Evolutionary conservation across 371 early-diverging fungal species (phyloP).

Genomic region (Mortierella sp.): DNA sequence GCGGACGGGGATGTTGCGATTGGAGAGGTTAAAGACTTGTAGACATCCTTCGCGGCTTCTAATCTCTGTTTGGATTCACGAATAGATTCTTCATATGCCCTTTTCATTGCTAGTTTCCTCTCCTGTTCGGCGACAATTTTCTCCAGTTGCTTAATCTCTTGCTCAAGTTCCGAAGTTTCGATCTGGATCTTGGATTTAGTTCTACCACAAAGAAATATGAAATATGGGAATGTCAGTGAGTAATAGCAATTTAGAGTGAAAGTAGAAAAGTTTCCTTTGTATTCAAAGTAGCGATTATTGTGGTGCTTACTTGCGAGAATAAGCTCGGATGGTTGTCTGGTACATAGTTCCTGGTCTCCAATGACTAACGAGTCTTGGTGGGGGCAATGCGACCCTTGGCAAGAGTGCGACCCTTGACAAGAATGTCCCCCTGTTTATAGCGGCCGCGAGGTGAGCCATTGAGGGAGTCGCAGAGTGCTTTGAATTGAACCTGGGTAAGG

Average conservation of each 20-base stretch:
- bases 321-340: conserved; percentile 20
- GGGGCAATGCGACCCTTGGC: neutral
- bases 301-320: conserved; percentile 37
- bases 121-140: conserved; percentile 40
- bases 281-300: neutral
- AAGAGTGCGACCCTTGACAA: conserved; percentile 4
- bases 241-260: neutral
- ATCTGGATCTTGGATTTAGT: conserved; percentile 35
- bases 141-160: conserved; percentile 36
- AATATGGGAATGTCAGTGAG: neutral
- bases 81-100: conserved; percentile 36
- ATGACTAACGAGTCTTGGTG: conserved; percentile 10
- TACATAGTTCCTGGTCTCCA: conserved; percentile 10
- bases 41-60: conserved; percentile 38
- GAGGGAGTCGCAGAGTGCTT: neutral
- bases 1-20: conserved; percentile 4
- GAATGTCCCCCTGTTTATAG: conserved; percentile 23
- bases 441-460: conserved; percentile 43
- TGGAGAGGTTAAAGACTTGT: conserved; percentile 28
- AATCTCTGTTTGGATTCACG: conserved; percentile 27
- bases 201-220: conserved; percentile 5
- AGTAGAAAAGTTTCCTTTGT: neutral
- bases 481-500: neutral
- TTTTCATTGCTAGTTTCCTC: conserved; percentile 30
- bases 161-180: conserved; percentile 38